Conservation (phyloP, 441 rosid species). For the Sinapis alba region DNA sequence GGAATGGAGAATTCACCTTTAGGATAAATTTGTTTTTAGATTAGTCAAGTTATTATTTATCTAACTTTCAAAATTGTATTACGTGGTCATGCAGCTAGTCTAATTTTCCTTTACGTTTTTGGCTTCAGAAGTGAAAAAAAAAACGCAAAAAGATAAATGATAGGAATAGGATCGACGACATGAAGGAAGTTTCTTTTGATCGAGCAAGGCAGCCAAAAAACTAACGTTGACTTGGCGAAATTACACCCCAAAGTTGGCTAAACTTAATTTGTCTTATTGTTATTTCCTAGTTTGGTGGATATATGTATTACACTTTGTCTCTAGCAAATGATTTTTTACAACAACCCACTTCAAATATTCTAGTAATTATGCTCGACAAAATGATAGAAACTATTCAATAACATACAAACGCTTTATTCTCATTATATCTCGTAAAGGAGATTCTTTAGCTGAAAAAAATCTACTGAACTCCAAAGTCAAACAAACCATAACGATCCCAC, state of each 20-base stretch:
- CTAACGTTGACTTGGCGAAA: background rate
- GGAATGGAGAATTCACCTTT: background rate
- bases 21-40: background rate
- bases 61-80: background rate
- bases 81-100: background rate
- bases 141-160: background rate
- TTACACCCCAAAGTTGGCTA: no score
- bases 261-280: background rate
- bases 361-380: background rate
- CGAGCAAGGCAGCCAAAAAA: background rate
- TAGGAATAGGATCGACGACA: background rate
- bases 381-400: background rate
- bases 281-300: background rate
- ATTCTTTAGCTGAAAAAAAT: background rate
- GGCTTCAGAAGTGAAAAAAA: background rate
- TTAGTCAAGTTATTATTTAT: background rate
- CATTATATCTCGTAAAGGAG: background rate
- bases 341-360: background rate
- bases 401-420: background rate
- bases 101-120: background rate
- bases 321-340: background rate
- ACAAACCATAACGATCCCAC: conserved; percentile 25
- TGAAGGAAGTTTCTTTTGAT: background rate
- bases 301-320: background rate
- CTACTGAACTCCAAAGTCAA: conserved; percentile 25